Evolutionary conservation across 2,329 filamentous ascomycete species (phyloP).

Genomic region (Endocalyx cinctus): DNA sequence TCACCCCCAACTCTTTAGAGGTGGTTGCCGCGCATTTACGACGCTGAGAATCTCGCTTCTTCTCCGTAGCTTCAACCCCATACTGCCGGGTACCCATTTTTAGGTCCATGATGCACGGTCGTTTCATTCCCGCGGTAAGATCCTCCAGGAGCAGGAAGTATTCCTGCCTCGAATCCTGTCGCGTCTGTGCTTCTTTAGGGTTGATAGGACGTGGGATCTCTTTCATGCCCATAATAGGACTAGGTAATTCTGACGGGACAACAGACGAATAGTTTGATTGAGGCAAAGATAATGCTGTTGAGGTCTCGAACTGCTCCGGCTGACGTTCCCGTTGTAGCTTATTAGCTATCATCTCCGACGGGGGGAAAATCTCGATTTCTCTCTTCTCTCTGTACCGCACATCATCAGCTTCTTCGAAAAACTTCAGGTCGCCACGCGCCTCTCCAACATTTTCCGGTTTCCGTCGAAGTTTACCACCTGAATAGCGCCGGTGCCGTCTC

Average conservation of each 20-base stretch:
- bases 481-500: constrained; percentile 68
- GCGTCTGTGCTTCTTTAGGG: constrained; percentile 69
- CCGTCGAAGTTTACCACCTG: constrained; percentile 74
- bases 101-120: constrained; percentile 92
- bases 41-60: constrained; percentile 89
- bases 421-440: constrained; percentile 74
- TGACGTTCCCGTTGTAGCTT: constrained; percentile 10
- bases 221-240: constrained; percentile 32
- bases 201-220: constrained; percentile 61
- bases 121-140: constrained; percentile 92
- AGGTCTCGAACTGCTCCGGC: constrained; percentile 5
- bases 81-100: constrained; percentile 99
- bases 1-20: constrained; percentile 83
- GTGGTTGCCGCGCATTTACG: constrained; percentile 92
- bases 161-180: constrained; percentile 66
- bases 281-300: constrained; percentile 5
- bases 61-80: constrained; percentile 83
- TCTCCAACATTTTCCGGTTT: constrained; percentile 69
- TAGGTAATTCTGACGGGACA: constrained; percentile 31
- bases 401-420: constrained; percentile 85
- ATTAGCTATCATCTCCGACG: constrained; percentile 7
- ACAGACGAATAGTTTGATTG: constrained; percentile 32
- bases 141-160: constrained; percentile 94
- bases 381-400: constrained; percentile 71
- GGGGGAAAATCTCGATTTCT: constrained; percentile 30